Base-by-base conservation (phyloP, 148 eudicot genomes). In the Nyssa sinensis region DNA sequence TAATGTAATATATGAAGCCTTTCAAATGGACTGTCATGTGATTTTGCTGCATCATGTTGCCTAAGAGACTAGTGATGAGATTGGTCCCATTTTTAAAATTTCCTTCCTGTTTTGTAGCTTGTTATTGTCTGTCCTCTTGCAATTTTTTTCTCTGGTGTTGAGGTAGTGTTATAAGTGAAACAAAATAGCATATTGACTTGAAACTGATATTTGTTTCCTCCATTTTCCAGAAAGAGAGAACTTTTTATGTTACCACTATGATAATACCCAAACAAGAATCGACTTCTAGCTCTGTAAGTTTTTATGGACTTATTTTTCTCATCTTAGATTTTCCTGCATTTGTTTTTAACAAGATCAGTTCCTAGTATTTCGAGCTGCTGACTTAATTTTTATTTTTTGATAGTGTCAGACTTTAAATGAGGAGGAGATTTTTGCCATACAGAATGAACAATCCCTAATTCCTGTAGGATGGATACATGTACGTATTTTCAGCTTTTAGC, bases 401-500 rank as follows among this genome's bases (percentile, higher is more conserved):
- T 63, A 89, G 97, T 92, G 94, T 82, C 94, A 89, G 81, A 92
- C 97, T 41, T 73, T 86, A 30, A 66, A 85, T 1, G 97, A 92
- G 83, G 97, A 84, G 81, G 92, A 92, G 69, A 92, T 92, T 29
- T 85, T 85, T 74, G 81, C 88, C 67, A 87, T 89, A 77, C 97
- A 84, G 75, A 77, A 85, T 66, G 94, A 88, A 24, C 82, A 82
- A 28, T 85, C 92, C 37, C 91, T 89, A 63, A 73, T 82, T 63
- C 92, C 97, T 62, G 79, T 90, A 35, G 97, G 97, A 71, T 92
- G 97, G 94, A 89, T 92, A 57, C 97, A 92, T 88, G 97, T 92
- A 88, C 66, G 92, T 69, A 47, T 69, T 27, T 62, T 76, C 58
- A 63, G 49, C 70, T 75, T 68, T 68, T 37, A 32, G 33, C n/a